These are phyloP conservation scores for Parascedosporium putredinis DNA, from an alignment of 2,329 filamentous ascomycete genomes.

Conservation along the genomic window DNA sequence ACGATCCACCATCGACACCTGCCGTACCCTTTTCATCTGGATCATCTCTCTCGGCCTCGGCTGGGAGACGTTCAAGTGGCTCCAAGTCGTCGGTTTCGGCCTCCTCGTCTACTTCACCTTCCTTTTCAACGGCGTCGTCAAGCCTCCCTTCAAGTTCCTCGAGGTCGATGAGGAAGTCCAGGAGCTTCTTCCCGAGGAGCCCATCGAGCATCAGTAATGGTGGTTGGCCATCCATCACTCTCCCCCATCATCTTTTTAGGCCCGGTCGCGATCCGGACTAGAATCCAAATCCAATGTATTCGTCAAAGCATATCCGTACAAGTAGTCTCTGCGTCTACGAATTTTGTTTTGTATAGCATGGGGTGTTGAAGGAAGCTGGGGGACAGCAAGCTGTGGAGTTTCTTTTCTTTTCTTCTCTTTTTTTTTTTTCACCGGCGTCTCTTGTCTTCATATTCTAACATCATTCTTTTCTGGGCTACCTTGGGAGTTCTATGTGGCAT, in stretches of 20 bases:
- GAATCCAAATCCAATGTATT: no score
- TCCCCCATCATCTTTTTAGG: no score
- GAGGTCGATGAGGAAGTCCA: slow-evolving; percentile 43
- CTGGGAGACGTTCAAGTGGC: slow-evolving; percentile 97
- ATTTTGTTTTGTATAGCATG: no score
- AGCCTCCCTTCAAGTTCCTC: slow-evolving; percentile 65
- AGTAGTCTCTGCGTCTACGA: no score
- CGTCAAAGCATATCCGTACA: no score
- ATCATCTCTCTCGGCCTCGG: slow-evolving; percentile 83
- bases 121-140: slow-evolving; percentile 88
- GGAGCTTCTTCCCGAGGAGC: slow-evolving; percentile 69
- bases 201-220: slow-evolving; percentile 56
- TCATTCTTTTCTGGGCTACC: no score
- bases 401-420: not conserved
- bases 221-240: not conserved
- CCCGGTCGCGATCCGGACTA: no score
- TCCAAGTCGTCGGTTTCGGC: slow-evolving; percentile 82
- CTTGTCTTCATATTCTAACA: not conserved
- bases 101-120: slow-evolving; percentile 94
- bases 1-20: slow-evolving; percentile 93
- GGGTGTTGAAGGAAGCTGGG: no score
- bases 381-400: not conserved
- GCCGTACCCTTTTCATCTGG: slow-evolving; percentile 97
- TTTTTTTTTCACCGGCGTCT: not conserved
- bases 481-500: no score